Evolutionary conservation across 164 flowering plant species (phyloP), one percentile per base, ranked within the genome.

Genomic region (Magnolia changhungtana): DNA sequence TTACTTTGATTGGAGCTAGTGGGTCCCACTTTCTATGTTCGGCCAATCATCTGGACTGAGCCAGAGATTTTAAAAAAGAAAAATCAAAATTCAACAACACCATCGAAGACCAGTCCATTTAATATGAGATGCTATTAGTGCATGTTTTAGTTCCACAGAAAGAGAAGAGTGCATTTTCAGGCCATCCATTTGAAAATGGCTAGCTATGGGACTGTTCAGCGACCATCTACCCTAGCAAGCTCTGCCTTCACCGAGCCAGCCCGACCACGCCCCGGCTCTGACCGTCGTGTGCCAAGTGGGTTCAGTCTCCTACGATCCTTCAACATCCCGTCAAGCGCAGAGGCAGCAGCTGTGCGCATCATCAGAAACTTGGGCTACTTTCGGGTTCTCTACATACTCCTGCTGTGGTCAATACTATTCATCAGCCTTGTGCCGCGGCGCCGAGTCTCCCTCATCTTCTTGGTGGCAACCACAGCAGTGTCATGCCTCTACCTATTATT

Each of bases 241-340:
- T 27, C 49, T 67, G 45, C 49, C 49, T 29, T 31, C 19, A 24
- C 14, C 24, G 13, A 8, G 31, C 45, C 23, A 11, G 19, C 49
- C 29, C 50, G 37, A 24, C 0, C 70, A 24, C 24, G 9, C n/a
- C 29, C 70, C 11, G 29, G 37, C n/a, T 6, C 7, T 10, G 23
- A 11, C 27, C 24, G 11, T 21, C 21, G 23, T 9, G 23, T 11
- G 7, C 16, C 37, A 27, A 1, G 18, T 31, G 66, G 66, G 16
- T 71, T 74, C 27, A 64, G 18, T 31, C 51, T 74, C 74, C 20
- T 65, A 4, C 65, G 51, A 72, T 72, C 75, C 31, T 71, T 76
- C 23, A 50, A 55, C 72, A 21, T 79, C 72, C 84, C 84, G 49
- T 63, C 75, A n/a, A 79, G 59, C 74, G 68, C 80, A 14, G 82